Base-by-base conservation (phyloP, 345 rosid genomes). In the Populus pruinosa region DNA sequence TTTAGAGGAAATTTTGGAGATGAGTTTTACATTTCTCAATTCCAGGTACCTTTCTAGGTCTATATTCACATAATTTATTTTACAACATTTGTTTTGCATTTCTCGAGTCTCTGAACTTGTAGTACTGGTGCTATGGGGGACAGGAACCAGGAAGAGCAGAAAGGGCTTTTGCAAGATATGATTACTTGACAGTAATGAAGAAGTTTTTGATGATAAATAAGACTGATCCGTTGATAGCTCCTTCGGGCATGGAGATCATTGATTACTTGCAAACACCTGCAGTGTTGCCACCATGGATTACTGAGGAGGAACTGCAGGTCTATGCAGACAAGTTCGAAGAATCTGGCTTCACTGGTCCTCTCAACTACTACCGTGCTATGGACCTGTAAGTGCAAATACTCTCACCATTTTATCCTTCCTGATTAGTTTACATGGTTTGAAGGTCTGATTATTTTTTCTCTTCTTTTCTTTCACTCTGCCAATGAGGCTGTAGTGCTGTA, bases 61-160 rank as follows among this genome's bases (percentile, higher is more conserved):
- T 12, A 21, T 41, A 41, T 41, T 41, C 67, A 64, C 29, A 0
- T 27, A 11, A 10, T 64, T 64, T 14, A 38, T 2, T 47, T 44
- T 47, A 47, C 50, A 47, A 0, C 50, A 47, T 47, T 47, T 47
- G 6, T 47, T 47, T 14, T 47, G 50, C 11, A 47, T 47, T 17
- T 47, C 50, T 47, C 43, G 43, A 39, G 43, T 39, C 10, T 39
- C 43, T 62, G 66, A 2, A 29, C 18, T 77, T 63, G 36, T 2
- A 47, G 50, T 4, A 64, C 17, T 43, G 18, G 56, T 27, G 2
- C 16, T 39, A 41, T 71, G 5, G 70, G 29, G 72, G 20, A 35
- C 62, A 89, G 96, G 87, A 91, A 82, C 84, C 96, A 0, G 94
- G 97, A 81, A 89, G 92, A 85, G 90, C 92, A 20, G 96, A 91